Conservation (phyloP, 345 rosid genomes). For the Bretschneidera sinensis region DNA sequence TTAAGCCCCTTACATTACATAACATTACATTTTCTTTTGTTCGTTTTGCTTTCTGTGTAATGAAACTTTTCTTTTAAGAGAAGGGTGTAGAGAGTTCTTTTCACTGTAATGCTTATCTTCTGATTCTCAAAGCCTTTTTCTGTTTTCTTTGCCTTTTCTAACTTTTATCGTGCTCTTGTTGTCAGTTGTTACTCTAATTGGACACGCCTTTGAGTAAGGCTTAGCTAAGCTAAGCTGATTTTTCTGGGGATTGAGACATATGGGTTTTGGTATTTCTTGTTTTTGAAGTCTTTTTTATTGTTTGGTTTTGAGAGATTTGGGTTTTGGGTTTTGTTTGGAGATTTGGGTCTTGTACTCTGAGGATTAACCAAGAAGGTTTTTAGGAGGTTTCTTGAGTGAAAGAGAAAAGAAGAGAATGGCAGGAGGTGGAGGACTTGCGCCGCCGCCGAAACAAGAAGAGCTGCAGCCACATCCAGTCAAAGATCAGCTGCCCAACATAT, state of each 20-base stretch:
- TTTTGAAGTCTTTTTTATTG: not conserved
- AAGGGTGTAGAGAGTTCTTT: conserved; percentile 11
- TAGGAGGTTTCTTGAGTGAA: conserved; percentile 2
- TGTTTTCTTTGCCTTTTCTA: not conserved
- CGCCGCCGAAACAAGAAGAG: conserved; percentile 83
- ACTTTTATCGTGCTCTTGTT: not conserved
- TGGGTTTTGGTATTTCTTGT: conserved; percentile 4
- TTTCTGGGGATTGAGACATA: conserved; percentile 17
- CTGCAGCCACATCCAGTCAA: conserved; percentile 83
- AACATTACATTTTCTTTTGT: not conserved
- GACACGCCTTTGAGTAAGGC: not conserved
- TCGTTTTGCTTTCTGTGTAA: conserved; percentile 6
- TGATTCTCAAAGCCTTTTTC: conserved; percentile 8
- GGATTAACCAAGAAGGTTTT: not conserved
- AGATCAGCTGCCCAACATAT: conserved; percentile 76
- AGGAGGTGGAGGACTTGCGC: conserved; percentile 59
- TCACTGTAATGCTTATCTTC: conserved; percentile 20
- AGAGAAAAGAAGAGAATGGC: conserved; percentile 33
- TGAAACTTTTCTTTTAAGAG: conserved; percentile 5
- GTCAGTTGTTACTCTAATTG: not conserved
- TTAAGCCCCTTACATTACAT: conserved; percentile 3
- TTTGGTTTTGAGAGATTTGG: conserved; percentile 20
- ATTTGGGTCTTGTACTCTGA: conserved; percentile 25
- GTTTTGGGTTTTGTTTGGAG: conserved; percentile 18
- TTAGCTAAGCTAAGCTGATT: conserved; percentile 1